These are phyloP conservation scores for Cyclotella cryptica DNA, from an alignment of 108 stramenopile genomes.

Conservation along the genomic window DNA sequence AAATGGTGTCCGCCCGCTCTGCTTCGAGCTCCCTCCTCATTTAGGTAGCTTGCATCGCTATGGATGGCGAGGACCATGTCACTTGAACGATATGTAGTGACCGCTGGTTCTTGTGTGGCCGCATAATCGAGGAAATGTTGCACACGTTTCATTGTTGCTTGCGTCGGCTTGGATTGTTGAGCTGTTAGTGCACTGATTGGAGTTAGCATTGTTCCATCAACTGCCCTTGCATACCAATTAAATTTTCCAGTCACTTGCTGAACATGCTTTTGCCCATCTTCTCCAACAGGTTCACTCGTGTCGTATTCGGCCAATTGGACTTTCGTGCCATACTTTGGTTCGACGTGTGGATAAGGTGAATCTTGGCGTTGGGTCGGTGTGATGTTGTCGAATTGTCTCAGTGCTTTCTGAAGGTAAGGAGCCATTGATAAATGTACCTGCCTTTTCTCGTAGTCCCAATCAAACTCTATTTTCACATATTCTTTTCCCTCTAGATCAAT, in stretches of 20 bases:
- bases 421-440: constrained; percentile 10
- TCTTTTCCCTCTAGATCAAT: constrained; percentile 43
- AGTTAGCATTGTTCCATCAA: constrained; percentile 22
- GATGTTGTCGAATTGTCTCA: constrained; percentile 8
- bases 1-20: constrained; percentile 48
- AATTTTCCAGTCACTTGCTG: constrained; percentile 54
- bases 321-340: constrained; percentile 52
- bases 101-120: constrained; percentile 28
- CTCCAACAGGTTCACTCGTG: constrained; percentile 24
- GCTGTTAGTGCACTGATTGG: constrained; percentile 2
- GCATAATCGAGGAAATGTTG: constrained; percentile 56
- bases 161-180: constrained; percentile 14
- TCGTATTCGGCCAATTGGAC: constrained; percentile 37
- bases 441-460: constrained; percentile 17
- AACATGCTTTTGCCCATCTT: constrained; percentile 28
- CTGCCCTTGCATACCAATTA: constrained; percentile 42
- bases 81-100: constrained; percentile 38
- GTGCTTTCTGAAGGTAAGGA: constrained; percentile 10
- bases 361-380: constrained; percentile 41
- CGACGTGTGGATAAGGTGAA: constrained; percentile 38
- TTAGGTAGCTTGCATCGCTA: constrained; percentile 14
- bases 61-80: constrained; percentile 40
- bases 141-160: constrained; percentile 17
- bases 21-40: constrained; percentile 17
- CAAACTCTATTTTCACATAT: constrained; percentile 16